Evolutionary conservation across 139 green algal genomes (phyloP).

Genomic region (Ulvella scutata): DNA sequence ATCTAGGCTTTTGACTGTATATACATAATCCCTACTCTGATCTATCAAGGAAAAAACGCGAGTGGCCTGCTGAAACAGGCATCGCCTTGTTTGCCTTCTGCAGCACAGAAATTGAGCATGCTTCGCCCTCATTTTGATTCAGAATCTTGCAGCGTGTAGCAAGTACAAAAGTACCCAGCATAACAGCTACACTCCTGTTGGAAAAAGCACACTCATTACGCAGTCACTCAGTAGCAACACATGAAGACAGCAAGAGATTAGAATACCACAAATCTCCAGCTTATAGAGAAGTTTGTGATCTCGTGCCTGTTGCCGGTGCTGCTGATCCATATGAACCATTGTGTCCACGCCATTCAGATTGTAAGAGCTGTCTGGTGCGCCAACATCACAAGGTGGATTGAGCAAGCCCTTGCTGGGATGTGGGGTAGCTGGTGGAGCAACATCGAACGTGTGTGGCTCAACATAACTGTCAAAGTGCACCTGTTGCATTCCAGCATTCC

Average conservation of each 20-base stretch:
- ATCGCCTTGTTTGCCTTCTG: no score
- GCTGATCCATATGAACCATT: neutral
- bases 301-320: neutral
- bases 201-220: no score
- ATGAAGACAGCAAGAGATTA: neutral
- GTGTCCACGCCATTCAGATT: neutral
- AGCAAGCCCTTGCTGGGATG: neutral
- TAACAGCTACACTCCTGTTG: no score
- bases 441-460: neutral
- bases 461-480: constrained; percentile 1
- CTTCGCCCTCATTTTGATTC: no score
- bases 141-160: no score
- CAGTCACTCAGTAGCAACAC: no score
- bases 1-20: no score
- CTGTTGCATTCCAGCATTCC: neutral
- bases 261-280: neutral
- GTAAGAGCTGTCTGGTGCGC: neutral
- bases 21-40: no score
- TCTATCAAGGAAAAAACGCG: no score
- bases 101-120: no score
- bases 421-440: neutral
- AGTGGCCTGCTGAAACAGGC: no score
- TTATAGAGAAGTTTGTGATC: neutral
- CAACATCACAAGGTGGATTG: neutral
- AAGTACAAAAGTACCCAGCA: no score